Evolutionary conservation across 1,284 basidiomycete species (phyloP), one percentile per base, ranked within the genome.

Genomic region (Termitomyces sp.): DNA sequence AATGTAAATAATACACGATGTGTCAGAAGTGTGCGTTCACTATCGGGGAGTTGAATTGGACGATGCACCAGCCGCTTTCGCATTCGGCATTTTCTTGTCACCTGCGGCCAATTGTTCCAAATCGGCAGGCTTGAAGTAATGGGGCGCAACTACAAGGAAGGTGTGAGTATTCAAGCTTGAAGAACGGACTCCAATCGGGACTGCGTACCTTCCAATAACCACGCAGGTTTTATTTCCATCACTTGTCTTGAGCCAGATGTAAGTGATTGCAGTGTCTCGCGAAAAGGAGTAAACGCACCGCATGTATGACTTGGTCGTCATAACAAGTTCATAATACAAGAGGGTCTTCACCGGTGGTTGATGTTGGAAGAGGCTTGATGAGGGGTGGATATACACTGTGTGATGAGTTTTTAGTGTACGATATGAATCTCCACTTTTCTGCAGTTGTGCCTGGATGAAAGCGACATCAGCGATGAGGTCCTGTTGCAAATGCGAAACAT

Each of bases 361-460:
- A 65, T 88, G 84, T 62, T 97, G 92, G 81, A 98, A 95, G 58
- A 99, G 72, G 66, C 92, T 88, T 5, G 93, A 96, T 2, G 93
- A 96, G 0, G 97, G 97, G 65, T 99, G 97, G 49, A 99, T 89
- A 66, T 97, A 91, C 43, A 99, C 93, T 1, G 94, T 93, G 63
- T 96, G 93, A 66, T 88, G 91, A 14, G 94, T 96, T 72, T 98
- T 99, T 59, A 95, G 79, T 11, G 92, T 95, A 44, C 93, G 80
- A 70, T 97, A 97, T 42, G 89, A 92, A 65, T 94, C 93, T 1
- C 93, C 93, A 57, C 89, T 91, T 70, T 90, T 93, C 68, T 95
- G 91, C 42, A 96, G 70, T 60, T 88, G 83, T 3, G 91, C 92
- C 90, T 92, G 49, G 18, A 30, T 0, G 9, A 47, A 24, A 46